These are phyloP conservation scores for Mycocentrospora acerina DNA, from an alignment of 2,329 filamentous ascomycete genomes.

Conservation along the genomic window DNA sequence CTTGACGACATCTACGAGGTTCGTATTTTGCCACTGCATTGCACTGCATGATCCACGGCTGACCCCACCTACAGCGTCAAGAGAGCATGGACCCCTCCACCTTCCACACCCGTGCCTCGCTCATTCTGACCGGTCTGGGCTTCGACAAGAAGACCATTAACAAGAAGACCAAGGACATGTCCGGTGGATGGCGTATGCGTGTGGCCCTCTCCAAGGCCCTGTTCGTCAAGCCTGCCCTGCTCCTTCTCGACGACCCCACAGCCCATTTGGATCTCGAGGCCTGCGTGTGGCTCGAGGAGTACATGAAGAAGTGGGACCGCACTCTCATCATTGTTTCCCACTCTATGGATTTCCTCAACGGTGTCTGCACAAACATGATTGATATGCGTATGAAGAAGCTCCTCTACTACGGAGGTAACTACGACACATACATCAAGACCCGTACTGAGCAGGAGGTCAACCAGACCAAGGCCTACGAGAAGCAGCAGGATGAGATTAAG, in stretches of 20 bases:
- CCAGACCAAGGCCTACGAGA: constrained; percentile 98
- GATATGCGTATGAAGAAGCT: constrained; percentile 92
- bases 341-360: constrained; percentile 98
- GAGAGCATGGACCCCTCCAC: constrained; percentile 98
- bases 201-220: constrained; percentile 95
- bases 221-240: constrained; percentile 94
- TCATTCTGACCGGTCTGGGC: constrained; percentile 96
- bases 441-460: constrained; percentile 92
- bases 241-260: constrained; percentile 96
- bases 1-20: constrained; percentile 93
- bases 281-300: constrained; percentile 99
- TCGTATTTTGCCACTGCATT: constrained; percentile 49
- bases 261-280: constrained; percentile 99
- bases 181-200: constrained; percentile 99
- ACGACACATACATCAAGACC: constrained; percentile 95
- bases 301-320: constrained; percentile 99
- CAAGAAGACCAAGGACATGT: constrained; percentile 99
- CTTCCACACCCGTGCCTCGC: constrained; percentile 90
- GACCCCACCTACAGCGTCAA: constrained; percentile 69
- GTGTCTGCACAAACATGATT: constrained; percentile 97
- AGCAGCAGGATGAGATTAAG: constrained; percentile 98
- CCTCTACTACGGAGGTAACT: constrained; percentile 99
- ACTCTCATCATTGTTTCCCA: constrained; percentile 96
- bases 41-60: constrained; percentile 2
- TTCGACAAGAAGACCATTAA: constrained; percentile 98